Base-by-base conservation (phyloP, 441 rosid species). In the Dalechampia spathulata region DNA sequence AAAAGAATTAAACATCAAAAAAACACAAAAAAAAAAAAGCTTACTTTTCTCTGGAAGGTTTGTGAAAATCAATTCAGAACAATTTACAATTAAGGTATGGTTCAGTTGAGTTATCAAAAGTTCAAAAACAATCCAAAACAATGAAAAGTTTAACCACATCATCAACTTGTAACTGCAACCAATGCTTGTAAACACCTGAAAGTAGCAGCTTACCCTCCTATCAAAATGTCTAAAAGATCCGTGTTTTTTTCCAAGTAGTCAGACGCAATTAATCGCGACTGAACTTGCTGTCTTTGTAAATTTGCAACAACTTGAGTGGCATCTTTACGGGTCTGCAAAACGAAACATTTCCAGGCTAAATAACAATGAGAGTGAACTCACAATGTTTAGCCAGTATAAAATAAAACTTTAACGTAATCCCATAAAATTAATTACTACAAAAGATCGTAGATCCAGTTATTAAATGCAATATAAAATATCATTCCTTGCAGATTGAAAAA, bases 271-370 rank as follows among this genome's bases (percentile, higher is more conserved):
- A 92, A 63, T 54, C 82, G 75, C 1, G 95, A 89, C 1, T 87
- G 74, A 63, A 92, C 96, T 74, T 89, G 99, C 48, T 89, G 97
- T 68, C 99, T 72, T 69, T 92, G 99, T 60, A 92, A 75, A 78
- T 85, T 92, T 17, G 97, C 99, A 61, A 89, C 96, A 58, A 92
- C 89, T 75, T 92, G 97, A 36, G 99, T 92, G 58, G 90, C 96
- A 83, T 92, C 99, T 74, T 87, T 92, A 52, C 92, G 80, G 17
- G 99, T 73, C 99, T 86, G 83, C 72, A 77, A 59, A 64, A 52
- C 22, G 11, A 52, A 28, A 60, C 22, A 38, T 15, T 50, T 14
- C 39, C 55, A 63, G 23, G 52, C 52, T 60, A 68, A 52, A 48
- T 15, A 48, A 49, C 53, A 44, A 46, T 2, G 23, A 15, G 37